phyloP scores from a whole-genome alignment of 768 basidiomycete genomes.

The Asterophora lycoperdoides region DNA sequence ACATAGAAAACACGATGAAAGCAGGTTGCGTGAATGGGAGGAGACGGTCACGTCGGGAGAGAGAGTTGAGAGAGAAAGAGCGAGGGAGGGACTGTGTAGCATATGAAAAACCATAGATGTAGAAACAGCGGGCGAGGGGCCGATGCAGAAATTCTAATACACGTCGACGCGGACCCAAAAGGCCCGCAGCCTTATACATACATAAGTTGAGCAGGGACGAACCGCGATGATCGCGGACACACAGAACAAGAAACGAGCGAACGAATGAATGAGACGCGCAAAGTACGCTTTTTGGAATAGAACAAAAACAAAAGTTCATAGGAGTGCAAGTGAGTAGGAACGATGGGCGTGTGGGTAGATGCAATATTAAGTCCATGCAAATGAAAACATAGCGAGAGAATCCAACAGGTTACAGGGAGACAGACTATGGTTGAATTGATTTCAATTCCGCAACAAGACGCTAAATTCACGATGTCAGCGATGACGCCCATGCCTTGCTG shows the following conservation, averaged over 20 bases:
- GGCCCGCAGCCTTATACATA: constrained; percentile 12
- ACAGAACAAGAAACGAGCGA: constrained; percentile 8
- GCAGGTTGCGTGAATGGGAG: not conserved
- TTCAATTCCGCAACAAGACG: constrained; percentile 64
- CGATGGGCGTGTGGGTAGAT: constrained; percentile 7
- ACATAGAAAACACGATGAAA: not conserved
- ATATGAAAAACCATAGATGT: constrained; percentile 6
- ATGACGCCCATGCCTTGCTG: not conserved
- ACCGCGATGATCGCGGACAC: constrained; percentile 3
- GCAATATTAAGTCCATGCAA: constrained; percentile 10
- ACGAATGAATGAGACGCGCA: constrained; percentile 2
- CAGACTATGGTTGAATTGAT: constrained; percentile 32
- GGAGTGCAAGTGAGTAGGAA: constrained; percentile 1
- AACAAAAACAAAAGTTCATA: constrained; percentile 2
- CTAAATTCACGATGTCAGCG: constrained; percentile 27
- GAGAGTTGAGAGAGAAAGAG: not conserved
- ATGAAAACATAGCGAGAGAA: not conserved
- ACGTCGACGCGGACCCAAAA: constrained; percentile 2
- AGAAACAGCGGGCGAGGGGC: constrained; percentile 2
- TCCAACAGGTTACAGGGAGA: not conserved
- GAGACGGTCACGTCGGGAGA: not conserved
- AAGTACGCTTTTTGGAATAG: constrained; percentile 4
- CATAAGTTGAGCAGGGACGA: constrained; percentile 8
- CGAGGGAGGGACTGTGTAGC: not conserved
- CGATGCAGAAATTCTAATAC: constrained; percentile 15